Base-by-base conservation (phyloP, 768 basidiomycete genomes). In the Clathrus columnatus region DNA sequence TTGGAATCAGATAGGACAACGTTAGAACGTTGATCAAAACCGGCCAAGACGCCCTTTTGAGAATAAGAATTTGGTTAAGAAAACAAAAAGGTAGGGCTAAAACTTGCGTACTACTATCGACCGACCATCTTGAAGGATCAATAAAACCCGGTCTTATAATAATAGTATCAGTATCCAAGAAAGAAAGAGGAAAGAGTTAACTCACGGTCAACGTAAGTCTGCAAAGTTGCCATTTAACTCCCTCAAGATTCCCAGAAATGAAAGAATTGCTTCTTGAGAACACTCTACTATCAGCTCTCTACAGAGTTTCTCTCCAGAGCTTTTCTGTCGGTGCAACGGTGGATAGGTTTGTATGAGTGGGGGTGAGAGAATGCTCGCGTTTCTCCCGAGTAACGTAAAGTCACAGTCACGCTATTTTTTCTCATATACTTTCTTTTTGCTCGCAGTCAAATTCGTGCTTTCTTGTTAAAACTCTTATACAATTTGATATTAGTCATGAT, bases 111-210 rank as follows among this genome's bases (percentile, higher is more conserved):
- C 95, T 62, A 95, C 84, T 67, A 98, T 96, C 42, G 87, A 83
- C 63, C 95, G 83, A 50, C 95, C 95, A 69, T 99, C 95, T 76
- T 97, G 92, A 29, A 97, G 84, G 60, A 97, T 83, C 66, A 98
- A 83, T 57, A 94, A 80, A 62, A 98, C 93, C 68, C 85, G 88
- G 63, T 86, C 91, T 93, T 65, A 5, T n/a, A n/a, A n/a, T n/a
- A 43, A 24, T 20, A 20, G 20, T 8, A 42, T 17, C 8, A 44
- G 52, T 21, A 41, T 18, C 0, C 24, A n/a, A 30, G 2, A 27
- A 42, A 11, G 5, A 24, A 45, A 5, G 10, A 54, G 8, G 17
- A 57, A 29, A 52, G 20, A 27, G 21, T 1, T 30, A 6, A 70
- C 83, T 62, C 61, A 85, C 87, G 85, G 77, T 92, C 89, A 68